Conservation (phyloP, 768 basidiomycete species). For the Royoungia palumana region DNA sequence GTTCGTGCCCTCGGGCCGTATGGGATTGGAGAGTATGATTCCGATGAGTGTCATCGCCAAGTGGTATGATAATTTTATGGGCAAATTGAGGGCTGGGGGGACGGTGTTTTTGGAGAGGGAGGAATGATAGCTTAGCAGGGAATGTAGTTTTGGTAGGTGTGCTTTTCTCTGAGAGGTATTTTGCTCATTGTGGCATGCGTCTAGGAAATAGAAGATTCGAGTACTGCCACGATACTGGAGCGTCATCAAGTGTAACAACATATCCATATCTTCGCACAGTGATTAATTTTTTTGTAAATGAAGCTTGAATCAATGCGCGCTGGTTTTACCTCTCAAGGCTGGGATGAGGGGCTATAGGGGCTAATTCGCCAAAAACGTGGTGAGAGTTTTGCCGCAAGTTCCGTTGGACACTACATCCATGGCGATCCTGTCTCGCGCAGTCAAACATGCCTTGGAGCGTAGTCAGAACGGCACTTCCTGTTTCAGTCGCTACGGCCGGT, state of each 20-base stretch:
- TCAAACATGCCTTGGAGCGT: conserved; percentile 1
- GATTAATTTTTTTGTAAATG: too few relatives aligned
- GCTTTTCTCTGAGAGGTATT: too few relatives aligned
- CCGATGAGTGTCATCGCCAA: conserved; percentile 61
- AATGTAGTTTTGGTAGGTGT: too few relatives aligned
- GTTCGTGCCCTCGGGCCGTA: conserved; percentile 45
- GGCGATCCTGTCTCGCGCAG: conserved; percentile 5
- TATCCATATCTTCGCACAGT: too few relatives aligned
- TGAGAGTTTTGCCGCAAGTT: too few relatives aligned
- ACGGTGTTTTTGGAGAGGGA: conserved; percentile 56
- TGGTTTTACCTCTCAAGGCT: too few relatives aligned
- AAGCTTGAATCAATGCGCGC: too few relatives aligned
- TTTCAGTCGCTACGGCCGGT: not conserved
- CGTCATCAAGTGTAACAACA: too few relatives aligned
- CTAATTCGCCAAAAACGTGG: conserved; percentile 1
- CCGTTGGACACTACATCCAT: not conserved
- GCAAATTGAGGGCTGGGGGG: conserved; percentile 58
- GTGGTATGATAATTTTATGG: conserved; percentile 70
- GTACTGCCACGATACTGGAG: too few relatives aligned
- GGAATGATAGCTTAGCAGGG: not conserved
- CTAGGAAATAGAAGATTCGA: too few relatives aligned
- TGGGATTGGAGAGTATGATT: conserved; percentile 51
- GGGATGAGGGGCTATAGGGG: not conserved
- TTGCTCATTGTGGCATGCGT: too few relatives aligned
- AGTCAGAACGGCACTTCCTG: not conserved